A percentile compares a stretch with the other conserved stretches of the same genome.
Evolutionary conservation across 176 grass and related monocot genomes (phyloP).

Genomic region (Elymus sibiricus): DNA sequence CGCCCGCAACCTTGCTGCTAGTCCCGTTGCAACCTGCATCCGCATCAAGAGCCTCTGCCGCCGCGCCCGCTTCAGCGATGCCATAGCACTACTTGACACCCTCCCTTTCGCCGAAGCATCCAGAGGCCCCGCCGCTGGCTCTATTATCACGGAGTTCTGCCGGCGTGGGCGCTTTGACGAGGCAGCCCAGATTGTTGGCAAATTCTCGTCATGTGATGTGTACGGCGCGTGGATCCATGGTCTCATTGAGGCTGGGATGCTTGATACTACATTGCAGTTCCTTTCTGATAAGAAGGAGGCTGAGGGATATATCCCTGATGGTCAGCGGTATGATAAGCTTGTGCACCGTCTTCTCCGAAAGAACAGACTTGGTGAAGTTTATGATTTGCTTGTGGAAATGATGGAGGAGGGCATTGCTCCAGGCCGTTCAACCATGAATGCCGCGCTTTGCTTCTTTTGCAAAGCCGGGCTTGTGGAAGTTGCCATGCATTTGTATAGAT

Average conservation of each 20-base stretch:
- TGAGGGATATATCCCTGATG: conserved; percentile 73
- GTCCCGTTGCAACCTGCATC: conserved; percentile 47
- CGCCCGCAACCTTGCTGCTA: conserved; percentile 30
- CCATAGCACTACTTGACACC: conserved; percentile 61
- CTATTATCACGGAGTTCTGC: conserved; percentile 48
- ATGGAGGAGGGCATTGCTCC: conserved; percentile 91
- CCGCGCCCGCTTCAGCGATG: conserved; percentile 38
- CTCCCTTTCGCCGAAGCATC: conserved; percentile 33
- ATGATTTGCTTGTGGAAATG: conserved; percentile 87
- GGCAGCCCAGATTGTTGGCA: conserved; percentile 57
- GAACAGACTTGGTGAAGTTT: conserved; percentile 63
- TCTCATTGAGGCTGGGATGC: conserved; percentile 45
- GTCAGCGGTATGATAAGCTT: conserved; percentile 46
- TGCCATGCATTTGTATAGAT: conserved; percentile 66
- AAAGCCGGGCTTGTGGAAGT: conserved; percentile 94
- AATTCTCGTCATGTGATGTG: conserved; percentile 55
- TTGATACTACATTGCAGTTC: conserved; percentile 61
- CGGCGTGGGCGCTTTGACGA: conserved; percentile 34
- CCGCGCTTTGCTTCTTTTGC: conserved; percentile 89
- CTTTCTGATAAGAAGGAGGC: conserved; percentile 62
- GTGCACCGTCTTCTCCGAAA: conserved; percentile 47
- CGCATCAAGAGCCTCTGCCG: conserved; percentile 71
- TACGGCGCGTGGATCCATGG: conserved; percentile 61
- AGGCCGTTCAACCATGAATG: conserved; percentile 64
- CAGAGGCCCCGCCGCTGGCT: conserved; percentile 32